Conservation (phyloP, 2,329 filamentous ascomycete genomes). For the Myotisia sp. region DNA sequence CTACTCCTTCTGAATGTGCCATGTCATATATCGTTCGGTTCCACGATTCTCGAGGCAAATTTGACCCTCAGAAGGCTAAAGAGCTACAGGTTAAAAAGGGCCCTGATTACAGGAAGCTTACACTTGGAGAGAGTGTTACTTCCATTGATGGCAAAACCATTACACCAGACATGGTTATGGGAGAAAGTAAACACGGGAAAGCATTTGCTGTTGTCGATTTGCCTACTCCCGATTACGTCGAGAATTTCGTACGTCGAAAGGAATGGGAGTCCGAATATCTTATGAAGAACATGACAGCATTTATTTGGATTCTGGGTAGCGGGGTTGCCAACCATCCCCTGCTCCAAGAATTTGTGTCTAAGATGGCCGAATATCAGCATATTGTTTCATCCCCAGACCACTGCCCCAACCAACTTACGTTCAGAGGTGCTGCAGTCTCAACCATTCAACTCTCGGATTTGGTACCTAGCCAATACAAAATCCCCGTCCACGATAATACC, state of each 20-base stretch:
- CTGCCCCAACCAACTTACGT: conserved; percentile 59
- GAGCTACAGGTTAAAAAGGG: conserved; percentile 50
- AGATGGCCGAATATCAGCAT: conserved; percentile 51
- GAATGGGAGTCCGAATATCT: conserved; percentile 56
- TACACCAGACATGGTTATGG: conserved; percentile 78
- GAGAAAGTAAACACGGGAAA: conserved; percentile 48
- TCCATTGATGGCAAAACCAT: conserved; percentile 53
- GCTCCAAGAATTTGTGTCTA: conserved; percentile 55
- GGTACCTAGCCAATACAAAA: conserved; percentile 54
- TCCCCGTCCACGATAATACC: conserved; percentile 2
- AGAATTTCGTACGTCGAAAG: conserved; percentile 50
- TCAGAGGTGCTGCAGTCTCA: conserved; percentile 52
- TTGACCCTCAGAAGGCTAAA: conserved; percentile 51
- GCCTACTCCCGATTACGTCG: conserved; percentile 55
- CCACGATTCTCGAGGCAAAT: conserved; percentile 64
- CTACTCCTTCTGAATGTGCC: conserved; percentile 50
- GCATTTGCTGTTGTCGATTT: conserved; percentile 73
- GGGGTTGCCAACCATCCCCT: conserved; percentile 49
- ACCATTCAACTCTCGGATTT: conserved; percentile 56
- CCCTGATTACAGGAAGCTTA: conserved; percentile 45
- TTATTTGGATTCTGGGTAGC: conserved; percentile 71
- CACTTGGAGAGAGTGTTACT: conserved; percentile 48
- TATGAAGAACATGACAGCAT: conserved; percentile 50
- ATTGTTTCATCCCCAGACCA: conserved; percentile 61
- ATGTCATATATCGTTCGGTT: conserved; percentile 78